Evolutionary conservation across 2,329 filamentous ascomycete genomes (phyloP).

Genomic region (Setomelanomma holmii): DNA sequence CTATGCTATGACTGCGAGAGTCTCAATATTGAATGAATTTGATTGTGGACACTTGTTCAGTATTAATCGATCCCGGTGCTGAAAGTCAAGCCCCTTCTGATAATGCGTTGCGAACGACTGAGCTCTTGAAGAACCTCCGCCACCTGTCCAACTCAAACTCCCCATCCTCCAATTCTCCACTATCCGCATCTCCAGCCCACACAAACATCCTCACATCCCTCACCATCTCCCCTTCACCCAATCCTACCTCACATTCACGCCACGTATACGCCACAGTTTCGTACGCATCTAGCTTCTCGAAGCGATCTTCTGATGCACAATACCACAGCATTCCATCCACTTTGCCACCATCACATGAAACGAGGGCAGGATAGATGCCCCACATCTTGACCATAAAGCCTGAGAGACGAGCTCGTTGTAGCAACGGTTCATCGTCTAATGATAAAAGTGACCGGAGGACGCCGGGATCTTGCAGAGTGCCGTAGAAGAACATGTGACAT

Average conservation of each 20-base stretch:
- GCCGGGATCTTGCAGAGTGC: constrained; percentile 41
- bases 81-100: too few species aligned
- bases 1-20: too few species aligned
- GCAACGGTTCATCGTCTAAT: too few species aligned
- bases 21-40: too few species aligned
- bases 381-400: constrained; percentile 41
- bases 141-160: constrained; percentile 32
- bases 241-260: constrained; percentile 12
- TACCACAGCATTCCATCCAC: background rate
- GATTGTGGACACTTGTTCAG: too few species aligned
- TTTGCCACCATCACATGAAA: constrained; percentile 5
- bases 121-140: constrained; percentile 31
- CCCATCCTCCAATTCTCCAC: constrained; percentile 30
- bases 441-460: constrained; percentile 37
- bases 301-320: constrained; percentile 11
- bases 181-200: constrained; percentile 27
- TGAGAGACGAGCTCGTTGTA: constrained; percentile 25
- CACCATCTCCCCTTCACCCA: constrained; percentile 13
- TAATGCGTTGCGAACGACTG: too few species aligned
- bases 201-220: constrained; percentile 23
- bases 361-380: constrained; percentile 41
- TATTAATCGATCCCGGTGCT: too few species aligned
- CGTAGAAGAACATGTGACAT: constrained; percentile 43
- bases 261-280: constrained; percentile 30
- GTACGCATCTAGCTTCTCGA: constrained; percentile 23